Evolutionary conservation across 2,329 filamentous ascomycete species (phyloP).

Genomic region (Neodidymelliopsis sp.): DNA sequence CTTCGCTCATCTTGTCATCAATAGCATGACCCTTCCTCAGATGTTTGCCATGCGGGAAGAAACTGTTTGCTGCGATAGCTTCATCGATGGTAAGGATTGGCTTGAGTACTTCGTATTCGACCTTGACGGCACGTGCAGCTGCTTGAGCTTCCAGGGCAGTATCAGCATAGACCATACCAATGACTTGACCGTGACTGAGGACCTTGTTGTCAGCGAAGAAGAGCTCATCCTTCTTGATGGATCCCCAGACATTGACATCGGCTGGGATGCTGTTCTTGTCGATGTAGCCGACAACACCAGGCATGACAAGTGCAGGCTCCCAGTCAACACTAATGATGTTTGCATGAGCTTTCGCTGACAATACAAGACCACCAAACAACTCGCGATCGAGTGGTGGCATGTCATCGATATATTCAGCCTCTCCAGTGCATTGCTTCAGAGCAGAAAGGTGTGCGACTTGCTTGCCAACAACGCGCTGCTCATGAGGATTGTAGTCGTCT

Average conservation of each 20-base stretch:
- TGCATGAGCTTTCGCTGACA: constrained; percentile 87
- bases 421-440: constrained; percentile 88
- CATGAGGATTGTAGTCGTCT: constrained; percentile 79
- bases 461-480: constrained; percentile 83
- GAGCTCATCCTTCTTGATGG: constrained; percentile 78
- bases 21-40: constrained; percentile 75
- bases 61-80: constrained; percentile 86
- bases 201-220: constrained; percentile 93
- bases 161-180: constrained; percentile 85
- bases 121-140: constrained; percentile 80
- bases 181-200: constrained; percentile 85
- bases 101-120: constrained; percentile 88
- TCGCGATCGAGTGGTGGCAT: constrained; percentile 86
- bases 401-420: constrained; percentile 95
- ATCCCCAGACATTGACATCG: constrained; percentile 88
- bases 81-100: constrained; percentile 92
- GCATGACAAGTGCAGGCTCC: constrained; percentile 77
- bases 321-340: constrained; percentile 83
- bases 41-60: constrained; percentile 78
- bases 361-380: constrained; percentile 83
- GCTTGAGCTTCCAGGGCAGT: constrained; percentile 78
- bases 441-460: constrained; percentile 85
- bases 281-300: constrained; percentile 84
- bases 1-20: constrained; percentile 66
- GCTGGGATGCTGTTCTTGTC: constrained; percentile 82